Evolutionary conservation across 768 basidiomycete genomes (phyloP).

Genomic region (Lentinula sp.): DNA sequence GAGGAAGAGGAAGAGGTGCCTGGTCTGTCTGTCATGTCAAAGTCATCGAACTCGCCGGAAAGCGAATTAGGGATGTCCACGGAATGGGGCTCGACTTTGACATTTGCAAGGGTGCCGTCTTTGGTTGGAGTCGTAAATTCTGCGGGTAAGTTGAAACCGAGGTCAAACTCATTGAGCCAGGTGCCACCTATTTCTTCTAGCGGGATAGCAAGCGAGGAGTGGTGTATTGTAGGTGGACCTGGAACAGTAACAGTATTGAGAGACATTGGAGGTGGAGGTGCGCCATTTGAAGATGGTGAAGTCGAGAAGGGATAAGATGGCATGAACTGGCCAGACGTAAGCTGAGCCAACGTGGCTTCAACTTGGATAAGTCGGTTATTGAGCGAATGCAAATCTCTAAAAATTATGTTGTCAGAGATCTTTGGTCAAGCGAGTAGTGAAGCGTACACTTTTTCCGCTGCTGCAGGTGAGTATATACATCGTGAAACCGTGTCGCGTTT

Average conservation of each 20-base stretch:
- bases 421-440: slow-evolving; percentile 6
- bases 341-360: slow-evolving; percentile 52
- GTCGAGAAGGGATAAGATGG: slow-evolving; percentile 9
- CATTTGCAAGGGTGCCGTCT: not conserved
- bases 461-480: slow-evolving; percentile 76
- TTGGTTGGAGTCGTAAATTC: slow-evolving; percentile 1
- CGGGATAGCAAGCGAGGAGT: slow-evolving; percentile 45
- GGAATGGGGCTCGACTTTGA: slow-evolving; percentile 12
- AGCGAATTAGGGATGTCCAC: slow-evolving; percentile 7
- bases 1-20: slow-evolving; percentile 9
- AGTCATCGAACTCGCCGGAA: not conserved
- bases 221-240: slow-evolving; percentile 20
- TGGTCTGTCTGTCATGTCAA: slow-evolving; percentile 6
- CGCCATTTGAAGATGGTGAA: slow-evolving; percentile 8
- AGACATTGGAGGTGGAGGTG: slow-evolving; percentile 1
- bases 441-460: slow-evolving; percentile 78
- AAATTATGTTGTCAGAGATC: not conserved
- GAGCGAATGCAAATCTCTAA: slow-evolving; percentile 73
- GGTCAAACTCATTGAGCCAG: slow-evolving; percentile 54
- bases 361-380: slow-evolving; percentile 74
- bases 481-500: slow-evolving; percentile 71
- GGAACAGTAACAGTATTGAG: slow-evolving; percentile 1
- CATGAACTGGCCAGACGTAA: slow-evolving; percentile 31
- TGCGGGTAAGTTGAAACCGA: slow-evolving; percentile 9
- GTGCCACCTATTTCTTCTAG: slow-evolving; percentile 52